Evolutionary conservation across 306 rosid genomes (phyloP).

Genomic region (Acacia confusa): DNA sequence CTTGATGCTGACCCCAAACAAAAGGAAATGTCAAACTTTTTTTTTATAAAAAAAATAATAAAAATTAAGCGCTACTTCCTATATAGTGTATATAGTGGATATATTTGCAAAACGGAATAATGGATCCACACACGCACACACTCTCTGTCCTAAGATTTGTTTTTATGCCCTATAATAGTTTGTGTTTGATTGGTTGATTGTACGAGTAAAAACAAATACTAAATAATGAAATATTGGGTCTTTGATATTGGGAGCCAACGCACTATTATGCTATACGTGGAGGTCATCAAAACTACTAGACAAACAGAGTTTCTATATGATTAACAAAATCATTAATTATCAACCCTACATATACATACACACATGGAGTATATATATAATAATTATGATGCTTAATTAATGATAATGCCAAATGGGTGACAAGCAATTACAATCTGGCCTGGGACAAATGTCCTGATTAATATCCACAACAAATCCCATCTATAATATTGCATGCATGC

Average conservation of each 20-base stretch:
- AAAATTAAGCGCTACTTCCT: not conserved
- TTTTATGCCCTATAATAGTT: not conserved
- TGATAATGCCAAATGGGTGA: constrained; percentile 21
- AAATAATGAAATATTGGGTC: not conserved
- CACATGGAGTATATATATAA: too few species aligned
- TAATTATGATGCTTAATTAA: constrained; percentile 1
- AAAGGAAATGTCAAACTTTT: not conserved
- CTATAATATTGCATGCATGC: constrained; percentile 27
- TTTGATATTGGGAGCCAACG: constrained; percentile 32
- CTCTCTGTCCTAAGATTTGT: not conserved
- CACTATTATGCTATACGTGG: constrained; percentile 27
- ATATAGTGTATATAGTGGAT: not conserved
- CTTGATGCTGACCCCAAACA: not conserved
- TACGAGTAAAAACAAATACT: constrained; percentile 7
- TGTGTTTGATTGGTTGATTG: constrained; percentile 5
- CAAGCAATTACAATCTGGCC: constrained; percentile 28
- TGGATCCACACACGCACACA: not conserved
- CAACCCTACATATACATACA: constrained; percentile 30
- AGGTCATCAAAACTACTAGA: constrained; percentile 27
- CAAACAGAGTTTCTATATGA: constrained; percentile 22
- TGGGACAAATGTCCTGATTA: constrained; percentile 19
- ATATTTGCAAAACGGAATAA: not conserved
- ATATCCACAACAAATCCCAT: not conserved
- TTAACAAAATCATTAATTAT: constrained; percentile 28
- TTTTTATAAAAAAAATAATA: not conserved